Evolutionary conservation across 352 stramenopile species (phyloP).

Genomic region (Stephanocyclus meneghinianus): DNA sequence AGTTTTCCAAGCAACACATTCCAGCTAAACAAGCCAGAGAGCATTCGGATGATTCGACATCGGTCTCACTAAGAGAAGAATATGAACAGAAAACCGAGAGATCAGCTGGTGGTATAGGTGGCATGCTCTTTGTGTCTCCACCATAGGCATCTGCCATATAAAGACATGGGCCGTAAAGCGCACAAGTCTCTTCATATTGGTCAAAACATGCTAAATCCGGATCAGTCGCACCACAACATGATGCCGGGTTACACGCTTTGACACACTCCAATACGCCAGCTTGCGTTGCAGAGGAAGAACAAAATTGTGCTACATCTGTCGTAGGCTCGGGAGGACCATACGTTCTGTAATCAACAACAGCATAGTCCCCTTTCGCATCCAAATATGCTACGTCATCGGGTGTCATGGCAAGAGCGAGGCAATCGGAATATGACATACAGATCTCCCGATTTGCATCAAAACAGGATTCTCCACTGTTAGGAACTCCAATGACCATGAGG

Average conservation of each 20-base stretch:
- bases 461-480: background rate
- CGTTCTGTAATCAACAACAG: no score
- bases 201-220: conserved; percentile 13
- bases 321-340: background rate
- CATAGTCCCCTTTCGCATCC: background rate
- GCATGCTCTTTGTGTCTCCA: conserved; percentile 1
- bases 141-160: conserved; percentile 11
- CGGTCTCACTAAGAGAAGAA: background rate
- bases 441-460: background rate
- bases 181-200: conserved; percentile 17
- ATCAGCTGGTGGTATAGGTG: conserved; percentile 11
- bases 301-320: conserved; percentile 8
- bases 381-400: background rate
- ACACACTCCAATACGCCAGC: conserved; percentile 12
- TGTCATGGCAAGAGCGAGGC: background rate
- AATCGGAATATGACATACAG: conserved; percentile 2
- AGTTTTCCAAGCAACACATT: conserved; percentile 14
- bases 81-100: conserved; percentile 9
- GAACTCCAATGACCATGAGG: background rate
- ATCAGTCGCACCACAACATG: conserved; percentile 10
- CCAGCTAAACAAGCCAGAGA: conserved; percentile 1
- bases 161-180: conserved; percentile 13
- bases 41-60: conserved; percentile 3
- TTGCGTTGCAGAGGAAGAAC: conserved; percentile 3
- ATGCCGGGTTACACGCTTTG: conserved; percentile 1